A percentile compares a stretch with the other conserved stretches of the same genome.
Conservation (phyloP, 2,329 filamentous ascomycete genomes). For the Tolypocladium nubicola region DNA sequence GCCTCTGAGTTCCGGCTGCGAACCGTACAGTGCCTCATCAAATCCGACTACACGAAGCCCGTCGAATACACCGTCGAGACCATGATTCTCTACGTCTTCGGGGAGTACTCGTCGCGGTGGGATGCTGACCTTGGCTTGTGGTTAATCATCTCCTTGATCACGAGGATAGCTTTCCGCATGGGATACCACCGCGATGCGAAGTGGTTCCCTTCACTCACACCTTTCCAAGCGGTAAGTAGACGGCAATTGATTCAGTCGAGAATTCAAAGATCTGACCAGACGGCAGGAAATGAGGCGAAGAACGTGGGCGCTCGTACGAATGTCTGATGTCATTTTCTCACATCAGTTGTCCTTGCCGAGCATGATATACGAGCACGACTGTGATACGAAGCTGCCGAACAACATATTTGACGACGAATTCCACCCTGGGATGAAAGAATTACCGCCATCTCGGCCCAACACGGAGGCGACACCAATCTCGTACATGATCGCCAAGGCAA, state of each 20-base stretch:
- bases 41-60: slow-evolving; percentile 68
- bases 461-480: slow-evolving; percentile 66
- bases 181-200: slow-evolving; percentile 70
- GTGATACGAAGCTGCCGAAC: slow-evolving; percentile 62
- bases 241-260: neutral
- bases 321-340: slow-evolving; percentile 67
- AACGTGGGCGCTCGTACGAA: slow-evolving; percentile 60
- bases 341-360: slow-evolving; percentile 56
- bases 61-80: slow-evolving; percentile 70
- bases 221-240: slow-evolving; percentile 54
- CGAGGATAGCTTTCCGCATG: slow-evolving; percentile 54
- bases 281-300: slow-evolving; percentile 57
- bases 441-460: slow-evolving; percentile 57
- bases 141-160: slow-evolving; percentile 44
- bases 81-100: slow-evolving; percentile 63
- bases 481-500: slow-evolving; percentile 68
- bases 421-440: slow-evolving; percentile 51
- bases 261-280: slow-evolving; percentile 3
- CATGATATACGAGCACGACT: slow-evolving; percentile 66
- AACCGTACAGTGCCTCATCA: slow-evolving; percentile 67
- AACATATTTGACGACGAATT: slow-evolving; percentile 80
- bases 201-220: slow-evolving; percentile 60
- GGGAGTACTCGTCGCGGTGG: slow-evolving; percentile 62
- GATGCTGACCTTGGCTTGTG: slow-evolving; percentile 62
- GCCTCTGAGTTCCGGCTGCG: slow-evolving; percentile 56